Conservation (phyloP, 768 basidiomycete species). For the Xerocomellus chrysenteron region DNA sequence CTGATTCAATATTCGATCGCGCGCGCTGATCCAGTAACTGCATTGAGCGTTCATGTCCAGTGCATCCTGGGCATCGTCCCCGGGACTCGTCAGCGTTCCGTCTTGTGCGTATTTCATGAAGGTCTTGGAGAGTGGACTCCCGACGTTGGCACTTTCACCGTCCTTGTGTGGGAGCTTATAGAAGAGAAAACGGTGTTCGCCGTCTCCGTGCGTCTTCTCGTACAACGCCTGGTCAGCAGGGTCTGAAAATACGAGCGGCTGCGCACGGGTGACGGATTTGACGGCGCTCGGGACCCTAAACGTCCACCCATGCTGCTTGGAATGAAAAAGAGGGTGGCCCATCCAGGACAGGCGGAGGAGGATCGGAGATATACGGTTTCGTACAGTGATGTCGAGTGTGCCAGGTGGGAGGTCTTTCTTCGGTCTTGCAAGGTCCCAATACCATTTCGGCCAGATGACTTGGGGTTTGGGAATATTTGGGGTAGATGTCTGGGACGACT, state of each 20-base stretch:
- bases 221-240: constrained; percentile 58
- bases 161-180: constrained; percentile 97
- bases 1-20: constrained; percentile 90
- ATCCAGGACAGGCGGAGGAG: constrained; percentile 87
- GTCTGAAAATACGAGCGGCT: constrained; percentile 58
- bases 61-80: constrained; percentile 77
- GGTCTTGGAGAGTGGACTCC: constrained; percentile 82
- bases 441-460: constrained; percentile 94
- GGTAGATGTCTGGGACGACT: background rate
- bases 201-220: constrained; percentile 43
- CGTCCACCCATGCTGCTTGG: constrained; percentile 87
- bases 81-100: constrained; percentile 81
- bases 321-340: constrained; percentile 80
- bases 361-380: constrained; percentile 79
- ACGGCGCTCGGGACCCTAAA: constrained; percentile 66
- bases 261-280: constrained; percentile 45
- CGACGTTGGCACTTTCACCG: constrained; percentile 94
- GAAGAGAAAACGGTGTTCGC: constrained; percentile 52
- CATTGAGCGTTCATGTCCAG: constrained; percentile 92
- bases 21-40: constrained; percentile 95
- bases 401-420: constrained; percentile 67
- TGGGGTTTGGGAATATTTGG: constrained; percentile 37
- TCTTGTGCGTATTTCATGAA: constrained; percentile 89
- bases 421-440: constrained; percentile 82
- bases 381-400: constrained; percentile 80